phyloP scores from a whole-genome alignment of 257 asterid species.

The Solanum commersonii region DNA sequence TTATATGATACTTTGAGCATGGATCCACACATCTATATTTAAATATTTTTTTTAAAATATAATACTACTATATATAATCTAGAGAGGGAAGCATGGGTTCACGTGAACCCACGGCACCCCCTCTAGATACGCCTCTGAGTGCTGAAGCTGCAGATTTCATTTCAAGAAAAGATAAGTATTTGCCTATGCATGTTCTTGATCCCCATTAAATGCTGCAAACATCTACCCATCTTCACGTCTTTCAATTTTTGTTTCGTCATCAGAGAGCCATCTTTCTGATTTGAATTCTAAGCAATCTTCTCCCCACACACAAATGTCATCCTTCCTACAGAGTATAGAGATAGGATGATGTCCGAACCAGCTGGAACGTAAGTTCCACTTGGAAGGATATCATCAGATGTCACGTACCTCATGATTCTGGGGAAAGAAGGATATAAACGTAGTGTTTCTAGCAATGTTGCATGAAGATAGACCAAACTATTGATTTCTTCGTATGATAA shows the following conservation, averaged over 20 bases:
- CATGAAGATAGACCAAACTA: too few species aligned
- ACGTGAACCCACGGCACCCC: too few species aligned
- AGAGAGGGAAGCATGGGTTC: too few species aligned
- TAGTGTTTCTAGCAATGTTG: too few species aligned
- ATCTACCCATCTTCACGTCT: background rate
- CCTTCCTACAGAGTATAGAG: background rate
- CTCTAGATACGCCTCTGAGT: too few species aligned
- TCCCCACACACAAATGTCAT: background rate
- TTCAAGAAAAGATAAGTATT: background rate
- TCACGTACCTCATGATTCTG: background rate
- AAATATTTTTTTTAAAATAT: too few species aligned
- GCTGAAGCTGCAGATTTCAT: constrained; percentile 4
- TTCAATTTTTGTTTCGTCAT: background rate
- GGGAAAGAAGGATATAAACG: background rate
- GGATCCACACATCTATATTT: too few species aligned
- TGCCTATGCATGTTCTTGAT: constrained; percentile 3
- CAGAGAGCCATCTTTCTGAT: background rate
- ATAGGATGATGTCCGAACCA: background rate
- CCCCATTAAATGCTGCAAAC: background rate
- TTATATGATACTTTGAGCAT: too few species aligned
- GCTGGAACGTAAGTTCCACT: background rate
- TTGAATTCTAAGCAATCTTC: constrained; percentile 5
- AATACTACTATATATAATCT: too few species aligned
- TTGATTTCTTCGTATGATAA: too few species aligned
- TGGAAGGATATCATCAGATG: background rate